These are phyloP conservation scores for Oenanthe sinensis DNA, from an alignment of 129 eudicot species.

Conservation along the genomic window DNA sequence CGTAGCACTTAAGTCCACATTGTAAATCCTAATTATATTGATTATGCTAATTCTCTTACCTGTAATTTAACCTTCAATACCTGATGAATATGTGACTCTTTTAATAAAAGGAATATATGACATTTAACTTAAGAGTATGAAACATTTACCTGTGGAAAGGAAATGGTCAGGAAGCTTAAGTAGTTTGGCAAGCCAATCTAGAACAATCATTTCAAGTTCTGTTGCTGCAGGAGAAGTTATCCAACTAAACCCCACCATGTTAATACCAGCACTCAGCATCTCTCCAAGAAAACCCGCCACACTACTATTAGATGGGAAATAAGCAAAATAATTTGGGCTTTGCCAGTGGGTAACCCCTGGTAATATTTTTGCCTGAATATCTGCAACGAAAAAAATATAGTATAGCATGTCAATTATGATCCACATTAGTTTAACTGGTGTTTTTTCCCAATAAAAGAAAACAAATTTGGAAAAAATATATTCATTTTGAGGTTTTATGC, in stretches of 20 bases:
- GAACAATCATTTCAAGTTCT: conserved; percentile 87
- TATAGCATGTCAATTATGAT: not conserved
- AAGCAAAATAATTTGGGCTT: conserved; percentile 83
- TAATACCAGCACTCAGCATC: conserved; percentile 94
- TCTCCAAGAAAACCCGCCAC: conserved; percentile 94
- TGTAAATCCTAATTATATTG: not conserved
- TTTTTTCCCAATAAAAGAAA: not conserved
- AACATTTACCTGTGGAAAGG: conserved; percentile 68
- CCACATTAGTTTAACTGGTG: not conserved
- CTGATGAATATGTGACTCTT: not conserved
- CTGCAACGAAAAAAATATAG: conserved; percentile 25
- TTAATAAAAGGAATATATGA: not conserved
- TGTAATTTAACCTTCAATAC: not conserved
- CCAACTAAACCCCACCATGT: conserved; percentile 99
- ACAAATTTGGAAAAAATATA: not conserved
- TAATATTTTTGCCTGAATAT: conserved; percentile 63
- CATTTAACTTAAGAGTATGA: not conserved
- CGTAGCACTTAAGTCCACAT: not conserved
- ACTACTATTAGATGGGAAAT: conserved; percentile 83
- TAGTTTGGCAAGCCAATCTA: conserved; percentile 93
- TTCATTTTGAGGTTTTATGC: conserved; percentile 3
- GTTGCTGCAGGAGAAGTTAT: conserved; percentile 97
- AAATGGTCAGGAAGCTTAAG: conserved; percentile 73
- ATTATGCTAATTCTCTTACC: not conserved
- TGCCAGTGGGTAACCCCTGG: conserved; percentile 99